Conservation (phyloP, 2,329 filamentous ascomycete species). For the Hypoxylon sp. region DNA sequence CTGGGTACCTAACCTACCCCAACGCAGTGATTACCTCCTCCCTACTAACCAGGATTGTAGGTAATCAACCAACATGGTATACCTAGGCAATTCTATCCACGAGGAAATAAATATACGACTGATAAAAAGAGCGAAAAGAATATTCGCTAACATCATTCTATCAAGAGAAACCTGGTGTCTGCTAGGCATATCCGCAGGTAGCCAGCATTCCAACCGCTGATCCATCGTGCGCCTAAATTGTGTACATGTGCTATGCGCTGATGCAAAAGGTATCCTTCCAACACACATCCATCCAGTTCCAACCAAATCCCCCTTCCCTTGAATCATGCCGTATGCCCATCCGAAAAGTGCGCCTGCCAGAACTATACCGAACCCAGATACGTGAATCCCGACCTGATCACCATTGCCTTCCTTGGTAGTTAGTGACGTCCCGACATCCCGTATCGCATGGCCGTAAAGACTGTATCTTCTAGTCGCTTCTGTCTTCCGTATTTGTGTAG, state of each 20-base stretch:
- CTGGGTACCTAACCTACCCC: not conserved
- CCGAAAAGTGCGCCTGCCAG: conserved; percentile 38
- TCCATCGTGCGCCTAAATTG: conserved; percentile 29
- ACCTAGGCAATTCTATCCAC: not conserved
- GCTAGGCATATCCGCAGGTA: conserved; percentile 10
- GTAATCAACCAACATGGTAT: not conserved
- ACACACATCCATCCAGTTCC: conserved; percentile 33
- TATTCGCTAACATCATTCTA: conserved; percentile 33
- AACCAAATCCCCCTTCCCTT: conserved; percentile 30
- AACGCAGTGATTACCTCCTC: not conserved
- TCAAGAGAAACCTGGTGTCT: not conserved
- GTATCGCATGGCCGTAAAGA: conserved; percentile 9
- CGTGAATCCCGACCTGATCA: conserved; percentile 39
- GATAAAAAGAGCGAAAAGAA: not conserved
- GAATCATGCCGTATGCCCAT: conserved; percentile 36
- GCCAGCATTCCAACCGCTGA: conserved; percentile 19
- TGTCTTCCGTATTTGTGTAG: conserved; percentile 25
- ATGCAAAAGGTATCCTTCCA: conserved; percentile 42
- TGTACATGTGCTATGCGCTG: conserved; percentile 22
- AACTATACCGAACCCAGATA: conserved; percentile 39
- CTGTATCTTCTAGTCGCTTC: conserved; percentile 14
- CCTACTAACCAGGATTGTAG: too few species aligned
- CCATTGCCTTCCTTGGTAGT: conserved; percentile 29
- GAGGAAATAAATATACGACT: not conserved
- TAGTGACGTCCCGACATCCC: conserved; percentile 28